phyloP scores from a whole-genome alignment of 2,329 filamentous ascomycete genomes.

The Beauveria rudraprayagi region DNA sequence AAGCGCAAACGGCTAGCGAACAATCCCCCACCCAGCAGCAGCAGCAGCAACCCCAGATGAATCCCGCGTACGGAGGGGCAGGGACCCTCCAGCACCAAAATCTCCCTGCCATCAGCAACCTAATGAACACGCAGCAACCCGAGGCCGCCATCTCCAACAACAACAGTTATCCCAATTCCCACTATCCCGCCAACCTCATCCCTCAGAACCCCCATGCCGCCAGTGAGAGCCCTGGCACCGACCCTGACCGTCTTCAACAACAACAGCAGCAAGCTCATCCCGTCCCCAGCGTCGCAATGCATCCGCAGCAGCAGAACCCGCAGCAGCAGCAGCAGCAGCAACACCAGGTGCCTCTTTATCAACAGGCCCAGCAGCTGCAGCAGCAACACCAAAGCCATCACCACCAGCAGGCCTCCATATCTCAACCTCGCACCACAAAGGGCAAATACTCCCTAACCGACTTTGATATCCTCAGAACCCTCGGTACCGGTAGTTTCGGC shows the following conservation, averaged over 20 bases:
- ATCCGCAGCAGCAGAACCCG: conserved; percentile 11
- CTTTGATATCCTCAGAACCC: conserved; percentile 81
- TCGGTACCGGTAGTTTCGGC: conserved; percentile 95
- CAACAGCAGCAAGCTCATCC: conserved; percentile 25
- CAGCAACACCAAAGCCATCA: conserved; percentile 20
- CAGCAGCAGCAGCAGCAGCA: conserved; percentile 17
- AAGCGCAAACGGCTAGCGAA: conserved; percentile 15
- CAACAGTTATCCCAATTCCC: conserved; percentile 15
- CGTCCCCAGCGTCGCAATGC: conserved; percentile 15
- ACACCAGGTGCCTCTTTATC: conserved; percentile 16
- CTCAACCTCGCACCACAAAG: conserved; percentile 65
- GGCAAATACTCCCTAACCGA: conserved; percentile 93
- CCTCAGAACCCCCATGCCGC: conserved; percentile 19
- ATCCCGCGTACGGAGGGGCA: conserved; percentile 14
- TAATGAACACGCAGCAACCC: conserved; percentile 60
- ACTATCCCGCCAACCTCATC: conserved; percentile 22
- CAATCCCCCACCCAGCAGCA: conserved; percentile 13
- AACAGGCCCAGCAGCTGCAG: conserved; percentile 21
- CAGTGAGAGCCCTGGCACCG: conserved; percentile 30
- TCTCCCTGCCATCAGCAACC: conserved; percentile 72
- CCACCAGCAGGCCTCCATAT: conserved; percentile 25
- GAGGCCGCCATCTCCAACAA: conserved; percentile 15
- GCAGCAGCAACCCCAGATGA: conserved; percentile 13
- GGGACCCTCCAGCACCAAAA: conserved; percentile 51
- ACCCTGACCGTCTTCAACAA: conserved; percentile 29